Base-by-base conservation (phyloP, 345 rosid genomes). In the Turnera subulata region DNA sequence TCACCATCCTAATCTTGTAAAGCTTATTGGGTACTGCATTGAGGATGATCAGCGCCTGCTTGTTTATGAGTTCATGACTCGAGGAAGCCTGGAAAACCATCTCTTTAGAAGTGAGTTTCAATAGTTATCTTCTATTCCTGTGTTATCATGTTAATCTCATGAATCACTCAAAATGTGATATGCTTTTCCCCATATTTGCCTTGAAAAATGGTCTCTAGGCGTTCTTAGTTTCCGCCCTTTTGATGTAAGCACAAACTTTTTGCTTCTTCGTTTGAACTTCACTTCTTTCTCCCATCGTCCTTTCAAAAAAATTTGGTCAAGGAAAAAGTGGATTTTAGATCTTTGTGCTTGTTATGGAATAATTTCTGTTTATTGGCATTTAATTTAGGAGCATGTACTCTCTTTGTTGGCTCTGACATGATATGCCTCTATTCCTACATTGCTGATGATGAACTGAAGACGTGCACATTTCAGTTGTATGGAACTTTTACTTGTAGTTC, bases 51-150 rank as follows among this genome's bases (percentile, higher is more conserved):
- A 69, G 6, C 52, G 73, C 50, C 53, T 69, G 21, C 73, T 69
- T 46, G 73, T 63, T 51, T 69, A 69, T 37, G 73, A 69, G 23
- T 69, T 69, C 22, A 69, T 69, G 73, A 63, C 73, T 0, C 67
- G 73, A 35, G 73, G 73, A 46, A 69, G 73, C 47, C 73, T 69
- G 46, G 73, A 69, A 53, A 69, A 69, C 33, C 73, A 69, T 63
- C 73, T 69, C 1, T 69, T 69, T 63, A 69, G 73, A 69, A 69
- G 73, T 69, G 58, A 56, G 63, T 62, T 23, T 26, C 13, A 33
- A 18, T 62, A 9, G 16, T 39, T 61, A 32, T 15, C 53, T 18
- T 22, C 54, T 42, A 18, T 46, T 8, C 8, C 35, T 29, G 35
- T 8, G 35, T 29, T 29, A 8, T 29, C 35, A 29, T 32, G 20